Conservation (phyloP, 2,329 filamentous ascomycete species). For the Colletotrichum sp. region DNA sequence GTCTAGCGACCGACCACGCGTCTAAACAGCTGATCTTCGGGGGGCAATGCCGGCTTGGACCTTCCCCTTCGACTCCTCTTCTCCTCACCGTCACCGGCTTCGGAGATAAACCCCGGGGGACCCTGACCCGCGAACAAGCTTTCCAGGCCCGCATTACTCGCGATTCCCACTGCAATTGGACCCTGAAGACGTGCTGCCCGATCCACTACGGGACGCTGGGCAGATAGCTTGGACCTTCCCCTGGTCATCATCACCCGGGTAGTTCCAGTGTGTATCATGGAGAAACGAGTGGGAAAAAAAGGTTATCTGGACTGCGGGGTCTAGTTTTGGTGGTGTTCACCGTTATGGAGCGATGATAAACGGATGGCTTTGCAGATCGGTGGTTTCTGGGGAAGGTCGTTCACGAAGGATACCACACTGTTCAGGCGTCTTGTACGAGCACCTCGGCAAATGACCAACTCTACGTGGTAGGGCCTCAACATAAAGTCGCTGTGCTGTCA, state of each 20-base stretch:
- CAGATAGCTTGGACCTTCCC: conserved; percentile 21
- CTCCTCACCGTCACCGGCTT: background rate
- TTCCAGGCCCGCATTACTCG: conserved; percentile 1
- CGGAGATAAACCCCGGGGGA: background rate
- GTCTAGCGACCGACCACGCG: background rate
- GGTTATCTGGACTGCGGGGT: conserved; percentile 4
- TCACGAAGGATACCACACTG: background rate
- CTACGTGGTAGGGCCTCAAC: background rate
- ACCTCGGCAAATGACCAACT: background rate
- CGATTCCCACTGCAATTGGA: background rate
- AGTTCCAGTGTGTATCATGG: background rate
- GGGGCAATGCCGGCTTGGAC: conserved; percentile 13
- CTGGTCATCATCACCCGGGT: background rate
- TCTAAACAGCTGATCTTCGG: background rate
- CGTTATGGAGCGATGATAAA: too few relatives aligned
- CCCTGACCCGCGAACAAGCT: background rate
- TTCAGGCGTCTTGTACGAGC: background rate
- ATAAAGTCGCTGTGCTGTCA: background rate
- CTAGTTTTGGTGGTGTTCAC: background rate
- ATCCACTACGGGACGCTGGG: background rate
- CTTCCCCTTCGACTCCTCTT: background rate
- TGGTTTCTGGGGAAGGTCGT: background rate
- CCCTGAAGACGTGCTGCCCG: background rate
- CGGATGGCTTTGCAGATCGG: background rate
- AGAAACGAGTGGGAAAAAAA: conserved; percentile 1